These are phyloP conservation scores for Ambrosiella beaveri DNA, from an alignment of 2,329 filamentous ascomycete species.

Conservation along the genomic window DNA sequence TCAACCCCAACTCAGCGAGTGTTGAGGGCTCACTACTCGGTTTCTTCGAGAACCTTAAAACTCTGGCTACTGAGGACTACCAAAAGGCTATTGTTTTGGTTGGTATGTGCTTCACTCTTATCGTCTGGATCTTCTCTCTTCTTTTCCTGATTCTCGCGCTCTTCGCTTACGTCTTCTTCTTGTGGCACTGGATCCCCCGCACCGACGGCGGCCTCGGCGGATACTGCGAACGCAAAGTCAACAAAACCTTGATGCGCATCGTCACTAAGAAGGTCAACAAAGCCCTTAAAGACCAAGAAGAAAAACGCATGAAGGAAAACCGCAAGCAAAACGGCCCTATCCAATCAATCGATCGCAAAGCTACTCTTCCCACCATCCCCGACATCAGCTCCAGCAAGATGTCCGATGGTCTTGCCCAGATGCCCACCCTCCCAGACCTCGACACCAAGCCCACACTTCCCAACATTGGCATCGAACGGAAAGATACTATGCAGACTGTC, in stretches of 20 bases:
- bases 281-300: constrained; percentile 64
- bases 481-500: constrained; percentile 32
- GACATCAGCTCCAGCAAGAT: constrained; percentile 22
- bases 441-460: constrained; percentile 10
- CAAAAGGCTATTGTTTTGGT: constrained; percentile 69
- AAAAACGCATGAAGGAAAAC: constrained; percentile 35
- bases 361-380: constrained; percentile 45
- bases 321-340: constrained; percentile 35
- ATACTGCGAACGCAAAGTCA: constrained; percentile 87
- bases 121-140: constrained; percentile 75
- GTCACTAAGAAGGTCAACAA: constrained; percentile 78
- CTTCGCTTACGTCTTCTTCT: constrained; percentile 69
- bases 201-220: constrained; percentile 63
- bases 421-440: constrained; percentile 39
- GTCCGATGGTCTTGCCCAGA: constrained; percentile 35
- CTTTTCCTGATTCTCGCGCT: constrained; percentile 58
- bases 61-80: constrained; percentile 54
- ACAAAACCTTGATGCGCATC: constrained; percentile 66
- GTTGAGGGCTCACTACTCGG: constrained; percentile 49
- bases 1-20: constrained; percentile 27
- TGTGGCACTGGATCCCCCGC: constrained; percentile 80
- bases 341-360: constrained; percentile 33
- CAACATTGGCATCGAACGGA: constrained; percentile 28
- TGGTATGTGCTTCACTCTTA: constrained; percentile 79
- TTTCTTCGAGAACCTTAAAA: constrained; percentile 69